Percentiles rank a stretch among this genome's conserved stretches.
Evolutionary conservation across 2,329 filamentous ascomycete species (phyloP).

Genomic region (Verticillium isaacii): DNA sequence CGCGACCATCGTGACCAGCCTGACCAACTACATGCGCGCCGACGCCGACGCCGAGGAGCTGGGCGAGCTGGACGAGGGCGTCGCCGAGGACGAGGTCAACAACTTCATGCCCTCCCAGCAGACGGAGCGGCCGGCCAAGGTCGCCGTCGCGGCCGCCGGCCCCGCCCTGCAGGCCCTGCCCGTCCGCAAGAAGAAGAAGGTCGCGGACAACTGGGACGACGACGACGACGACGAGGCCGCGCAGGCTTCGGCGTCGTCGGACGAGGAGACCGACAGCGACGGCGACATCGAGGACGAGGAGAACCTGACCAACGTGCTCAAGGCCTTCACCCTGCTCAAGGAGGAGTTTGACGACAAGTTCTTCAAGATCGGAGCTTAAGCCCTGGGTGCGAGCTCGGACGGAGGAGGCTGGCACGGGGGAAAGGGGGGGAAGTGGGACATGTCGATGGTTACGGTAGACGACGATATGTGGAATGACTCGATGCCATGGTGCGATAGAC

Average conservation of each 20-base stretch:
- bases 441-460: neutral
- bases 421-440: neutral
- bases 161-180: neutral
- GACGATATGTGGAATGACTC: no score
- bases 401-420: neutral
- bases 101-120: neutral
- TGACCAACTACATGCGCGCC: slow-evolving; percentile 47
- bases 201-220: slow-evolving; percentile 41
- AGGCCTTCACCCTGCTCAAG: slow-evolving; percentile 53
- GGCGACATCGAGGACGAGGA: slow-evolving; percentile 31
- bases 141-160: neutral
- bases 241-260: neutral
- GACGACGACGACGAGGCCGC: slow-evolving; percentile 26
- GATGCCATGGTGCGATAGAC: neutral
- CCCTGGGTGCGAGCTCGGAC: neutral
- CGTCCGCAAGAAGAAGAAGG: slow-evolving; percentile 21
- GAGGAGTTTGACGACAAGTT: slow-evolving; percentile 62
- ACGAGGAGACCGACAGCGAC: slow-evolving; percentile 25
- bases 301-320: slow-evolving; percentile 50
- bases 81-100: slow-evolving; percentile 31
- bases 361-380: slow-evolving; percentile 53
- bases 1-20: slow-evolving; percentile 65
- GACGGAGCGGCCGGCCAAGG: neutral
- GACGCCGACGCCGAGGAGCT: slow-evolving; percentile 25
- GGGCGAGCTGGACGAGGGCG: slow-evolving; percentile 36